These are phyloP conservation scores for Phytophthora pini DNA, from an alignment of 352 stramenopile genomes.

Conservation along the genomic window DNA sequence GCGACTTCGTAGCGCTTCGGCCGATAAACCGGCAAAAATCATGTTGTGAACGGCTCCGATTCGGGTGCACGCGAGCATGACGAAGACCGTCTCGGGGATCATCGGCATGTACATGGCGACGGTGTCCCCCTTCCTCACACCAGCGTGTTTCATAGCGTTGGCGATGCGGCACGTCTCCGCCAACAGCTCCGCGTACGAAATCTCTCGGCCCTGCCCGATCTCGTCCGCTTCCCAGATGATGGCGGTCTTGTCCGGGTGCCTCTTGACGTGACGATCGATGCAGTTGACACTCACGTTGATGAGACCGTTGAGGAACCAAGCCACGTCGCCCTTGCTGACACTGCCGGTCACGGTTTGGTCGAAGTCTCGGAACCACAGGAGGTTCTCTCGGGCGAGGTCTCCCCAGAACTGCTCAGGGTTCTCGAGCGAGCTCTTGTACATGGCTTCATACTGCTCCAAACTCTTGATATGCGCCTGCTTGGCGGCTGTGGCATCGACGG, in stretches of 20 bases:
- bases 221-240: slow-evolving; percentile 23
- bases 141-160: slow-evolving; percentile 24
- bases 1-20: slow-evolving; percentile 93
- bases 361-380: slow-evolving; percentile 21
- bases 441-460: slow-evolving; percentile 17
- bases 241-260: slow-evolving; percentile 5
- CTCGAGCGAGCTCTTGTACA: slow-evolving; percentile 19
- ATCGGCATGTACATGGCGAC: slow-evolving; percentile 30
- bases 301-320: slow-evolving; percentile 23
- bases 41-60: slow-evolving; percentile 97
- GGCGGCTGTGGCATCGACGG: slow-evolving; percentile 1
- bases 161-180: slow-evolving; percentile 16
- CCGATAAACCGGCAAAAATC: slow-evolving; percentile 96
- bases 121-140: slow-evolving; percentile 17
- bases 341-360: slow-evolving; percentile 13
- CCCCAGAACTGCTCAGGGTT: slow-evolving; percentile 17
- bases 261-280: slow-evolving; percentile 21
- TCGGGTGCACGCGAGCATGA: slow-evolving; percentile 97
- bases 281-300: slow-evolving; percentile 28
- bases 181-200: slow-evolving; percentile 19
- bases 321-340: slow-evolving; percentile 18
- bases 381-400: slow-evolving; percentile 12
- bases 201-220: slow-evolving; percentile 15
- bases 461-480: slow-evolving; percentile 12
- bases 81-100: slow-evolving; percentile 89